Evolutionary conservation across 805 yeast genomes (phyloP).

Genomic region (Monosporozyma yasuniensis): DNA sequence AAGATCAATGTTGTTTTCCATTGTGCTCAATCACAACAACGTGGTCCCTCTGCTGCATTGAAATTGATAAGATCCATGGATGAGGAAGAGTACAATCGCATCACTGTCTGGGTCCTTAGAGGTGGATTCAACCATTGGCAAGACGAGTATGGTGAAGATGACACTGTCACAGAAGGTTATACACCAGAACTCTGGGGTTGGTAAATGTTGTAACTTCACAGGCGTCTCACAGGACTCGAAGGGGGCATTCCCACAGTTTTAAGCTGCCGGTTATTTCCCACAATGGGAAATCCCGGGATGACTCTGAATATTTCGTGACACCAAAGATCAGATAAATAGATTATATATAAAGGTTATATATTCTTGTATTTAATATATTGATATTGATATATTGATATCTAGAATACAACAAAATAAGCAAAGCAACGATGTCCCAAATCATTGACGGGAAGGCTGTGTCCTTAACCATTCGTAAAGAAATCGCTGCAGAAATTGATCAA

Average conservation of each 20-base stretch:
- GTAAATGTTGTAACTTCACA: constrained; percentile 1
- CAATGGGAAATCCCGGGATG: background rate
- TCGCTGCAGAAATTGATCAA: constrained; percentile 41
- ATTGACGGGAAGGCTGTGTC: constrained; percentile 60
- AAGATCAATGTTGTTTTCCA: constrained; percentile 53
- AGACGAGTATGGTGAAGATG: constrained; percentile 57
- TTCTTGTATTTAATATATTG: no score
- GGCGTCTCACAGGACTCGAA: background rate
- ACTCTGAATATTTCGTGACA: no score
- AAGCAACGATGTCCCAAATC: constrained; percentile 15
- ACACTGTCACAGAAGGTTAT: constrained; percentile 51
- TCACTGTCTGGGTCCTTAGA: constrained; percentile 57
- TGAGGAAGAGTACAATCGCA: constrained; percentile 24
- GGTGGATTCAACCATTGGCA: constrained; percentile 93
- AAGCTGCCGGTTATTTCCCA: background rate
- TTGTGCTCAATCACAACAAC: constrained; percentile 81
- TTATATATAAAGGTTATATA: no score
- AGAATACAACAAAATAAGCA: background rate
- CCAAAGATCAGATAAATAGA: no score
- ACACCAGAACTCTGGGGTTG: constrained; percentile 36
- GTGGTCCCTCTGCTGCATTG: constrained; percentile 84
- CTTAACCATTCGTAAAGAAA: constrained; percentile 40
- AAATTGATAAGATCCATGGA: constrained; percentile 36
- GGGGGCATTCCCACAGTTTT: no score
- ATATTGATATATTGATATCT: no score